A percentile compares a stretch with the other conserved stretches of the same genome.
These are phyloP conservation scores for Cryphonectria naterciae DNA, from an alignment of 2,329 filamentous ascomycete genomes.

Conservation along the genomic window DNA sequence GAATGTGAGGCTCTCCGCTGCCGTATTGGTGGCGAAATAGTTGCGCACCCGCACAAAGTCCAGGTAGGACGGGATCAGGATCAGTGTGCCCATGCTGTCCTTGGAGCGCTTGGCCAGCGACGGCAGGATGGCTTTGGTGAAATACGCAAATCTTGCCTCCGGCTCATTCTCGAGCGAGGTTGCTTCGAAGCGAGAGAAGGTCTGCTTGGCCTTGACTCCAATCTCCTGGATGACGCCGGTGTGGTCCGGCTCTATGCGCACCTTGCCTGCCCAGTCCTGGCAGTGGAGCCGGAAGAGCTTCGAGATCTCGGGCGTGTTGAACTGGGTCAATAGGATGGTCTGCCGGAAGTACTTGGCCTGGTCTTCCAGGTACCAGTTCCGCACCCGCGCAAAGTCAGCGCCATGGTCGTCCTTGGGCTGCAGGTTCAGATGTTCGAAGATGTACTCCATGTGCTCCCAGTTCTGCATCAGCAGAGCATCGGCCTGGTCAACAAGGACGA, in stretches of 20 bases:
- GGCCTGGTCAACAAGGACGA: constrained; percentile 88
- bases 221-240: constrained; percentile 74
- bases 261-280: constrained; percentile 79
- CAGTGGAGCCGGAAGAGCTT: constrained; percentile 76
- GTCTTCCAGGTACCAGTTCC: constrained; percentile 90
- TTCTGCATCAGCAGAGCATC: constrained; percentile 97
- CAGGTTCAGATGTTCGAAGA: constrained; percentile 88
- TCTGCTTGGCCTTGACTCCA: constrained; percentile 76
- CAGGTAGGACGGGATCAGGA: constrained; percentile 92
- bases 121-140: constrained; percentile 80
- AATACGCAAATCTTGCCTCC: constrained; percentile 88
- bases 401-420: constrained; percentile 89
- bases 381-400: constrained; percentile 89
- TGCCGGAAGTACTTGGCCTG: constrained; percentile 82
- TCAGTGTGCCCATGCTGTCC: constrained; percentile 69
- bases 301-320: constrained; percentile 86
- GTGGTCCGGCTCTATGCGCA: constrained; percentile 73
- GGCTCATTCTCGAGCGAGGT: constrained; percentile 74
- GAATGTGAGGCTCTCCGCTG: constrained; percentile 65
- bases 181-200: constrained; percentile 84
- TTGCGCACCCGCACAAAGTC: constrained; percentile 95
- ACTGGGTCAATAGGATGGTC: constrained; percentile 79
- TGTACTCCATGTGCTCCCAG: constrained; percentile 93
- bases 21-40: constrained; percentile 75
- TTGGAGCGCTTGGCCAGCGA: constrained; percentile 71